Evolutionary conservation across 2,329 filamentous ascomycete species (phyloP).

Genomic region (Aspergillus pseudonomiae): DNA sequence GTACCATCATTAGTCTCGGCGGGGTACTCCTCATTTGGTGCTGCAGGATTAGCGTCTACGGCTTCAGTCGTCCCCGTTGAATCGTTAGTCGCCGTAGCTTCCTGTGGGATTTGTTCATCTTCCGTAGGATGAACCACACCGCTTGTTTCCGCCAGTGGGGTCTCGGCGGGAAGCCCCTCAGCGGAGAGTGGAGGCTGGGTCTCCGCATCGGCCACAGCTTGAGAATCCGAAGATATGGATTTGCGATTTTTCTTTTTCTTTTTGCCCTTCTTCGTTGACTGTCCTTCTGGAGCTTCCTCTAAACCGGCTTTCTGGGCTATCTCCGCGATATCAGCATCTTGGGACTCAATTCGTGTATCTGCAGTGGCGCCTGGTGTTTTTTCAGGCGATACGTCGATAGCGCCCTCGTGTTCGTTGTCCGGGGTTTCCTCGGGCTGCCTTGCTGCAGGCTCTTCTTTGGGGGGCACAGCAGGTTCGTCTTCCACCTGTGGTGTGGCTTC

Average conservation of each 20-base stretch:
- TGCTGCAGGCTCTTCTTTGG: slow-evolving; percentile 15
- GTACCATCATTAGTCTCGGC: slow-evolving; percentile 23
- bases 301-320: slow-evolving; percentile 3
- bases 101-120: slow-evolving; percentile 3
- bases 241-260: slow-evolving; percentile 28
- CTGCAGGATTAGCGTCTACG: slow-evolving; percentile 9
- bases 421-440: slow-evolving; percentile 6
- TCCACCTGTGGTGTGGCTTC: background rate
- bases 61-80: background rate
- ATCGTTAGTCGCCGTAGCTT: background rate
- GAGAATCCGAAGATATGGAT: slow-evolving; percentile 15
- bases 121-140: slow-evolving; percentile 14
- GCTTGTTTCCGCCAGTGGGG: slow-evolving; percentile 20
- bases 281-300: slow-evolving; percentile 18
- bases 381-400: background rate
- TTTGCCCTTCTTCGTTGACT: slow-evolving; percentile 26
- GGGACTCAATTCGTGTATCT: slow-evolving; percentile 1
- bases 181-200: slow-evolving; percentile 12
- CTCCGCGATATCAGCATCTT: slow-evolving; percentile 8
- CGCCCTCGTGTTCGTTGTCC: background rate
- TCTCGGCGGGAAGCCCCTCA: slow-evolving; percentile 9
- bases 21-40: slow-evolving; percentile 14
- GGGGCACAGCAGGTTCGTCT: slow-evolving; percentile 14
- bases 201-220: slow-evolving; percentile 13
- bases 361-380: background rate